These are phyloP conservation scores for Eleusine coracana DNA, from an alignment of 176 grass and related monocot species.

Conservation along the genomic window DNA sequence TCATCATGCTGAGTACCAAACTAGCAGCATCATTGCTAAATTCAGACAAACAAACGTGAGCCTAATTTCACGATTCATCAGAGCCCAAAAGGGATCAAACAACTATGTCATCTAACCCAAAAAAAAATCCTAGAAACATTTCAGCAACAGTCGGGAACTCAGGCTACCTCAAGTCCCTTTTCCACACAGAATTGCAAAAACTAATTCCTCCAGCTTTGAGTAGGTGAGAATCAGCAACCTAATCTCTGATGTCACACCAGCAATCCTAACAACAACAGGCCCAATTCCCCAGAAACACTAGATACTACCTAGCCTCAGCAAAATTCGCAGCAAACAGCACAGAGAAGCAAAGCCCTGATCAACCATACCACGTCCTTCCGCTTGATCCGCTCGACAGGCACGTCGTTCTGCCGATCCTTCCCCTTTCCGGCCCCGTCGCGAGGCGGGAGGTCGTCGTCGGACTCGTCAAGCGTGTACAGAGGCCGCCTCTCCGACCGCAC, in stretches of 20 bases:
- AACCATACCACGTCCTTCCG: slow-evolving; percentile 75
- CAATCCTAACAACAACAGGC: slow-evolving; percentile 26
- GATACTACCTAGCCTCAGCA: slow-evolving; percentile 32
- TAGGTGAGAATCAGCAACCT: slow-evolving; percentile 3
- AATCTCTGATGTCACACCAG: neutral
- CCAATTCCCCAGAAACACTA: slow-evolving; percentile 4
- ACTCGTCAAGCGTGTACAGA: slow-evolving; percentile 79
- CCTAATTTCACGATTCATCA: slow-evolving; percentile 35
- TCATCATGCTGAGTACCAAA: slow-evolving; percentile 24
- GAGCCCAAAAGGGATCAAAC: neutral
- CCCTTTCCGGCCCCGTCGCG: slow-evolving; percentile 42
- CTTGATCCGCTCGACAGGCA: slow-evolving; percentile 59
- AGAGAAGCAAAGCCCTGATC: slow-evolving; percentile 16
- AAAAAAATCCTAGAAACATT: slow-evolving; percentile 19
- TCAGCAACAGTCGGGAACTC: neutral
- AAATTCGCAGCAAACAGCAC: slow-evolving; percentile 25
- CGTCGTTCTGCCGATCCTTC: slow-evolving; percentile 60
- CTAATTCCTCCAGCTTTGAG: slow-evolving; percentile 6
- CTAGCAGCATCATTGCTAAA: slow-evolving; percentile 20
- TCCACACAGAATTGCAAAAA: slow-evolving; percentile 30
- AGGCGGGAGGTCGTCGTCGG: slow-evolving; percentile 76
- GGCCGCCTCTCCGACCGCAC: slow-evolving; percentile 95
- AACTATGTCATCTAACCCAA: neutral
- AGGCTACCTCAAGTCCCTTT: neutral
- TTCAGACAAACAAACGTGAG: neutral